These are phyloP conservation scores for Neoboletus magnificus DNA, from an alignment of 768 basidiomycete genomes.

Conservation along the genomic window DNA sequence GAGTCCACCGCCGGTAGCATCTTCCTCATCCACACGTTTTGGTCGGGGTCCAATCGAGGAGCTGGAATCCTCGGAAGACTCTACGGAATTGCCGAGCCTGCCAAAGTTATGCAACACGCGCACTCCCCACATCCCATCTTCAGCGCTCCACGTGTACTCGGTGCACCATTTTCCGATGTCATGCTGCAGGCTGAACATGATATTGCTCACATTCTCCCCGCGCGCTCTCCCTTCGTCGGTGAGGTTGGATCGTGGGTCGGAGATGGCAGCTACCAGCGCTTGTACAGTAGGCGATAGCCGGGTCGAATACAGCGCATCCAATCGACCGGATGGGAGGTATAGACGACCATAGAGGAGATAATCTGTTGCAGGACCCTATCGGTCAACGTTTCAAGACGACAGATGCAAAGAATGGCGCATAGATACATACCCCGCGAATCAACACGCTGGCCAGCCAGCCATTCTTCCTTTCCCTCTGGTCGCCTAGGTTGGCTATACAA, in stretches of 20 bases:
- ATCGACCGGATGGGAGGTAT: conserved; percentile 82
- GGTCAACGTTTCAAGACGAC: conserved; percentile 21
- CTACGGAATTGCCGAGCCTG: conserved; percentile 43
- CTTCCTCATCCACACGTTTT: conserved; percentile 93
- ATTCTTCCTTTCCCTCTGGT: conserved; percentile 79
- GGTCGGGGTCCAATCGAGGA: conserved; percentile 34
- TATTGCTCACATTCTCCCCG: conserved; percentile 56
- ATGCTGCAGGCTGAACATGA: conserved; percentile 86
- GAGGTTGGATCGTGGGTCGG: conserved; percentile 61
- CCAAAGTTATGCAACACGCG: conserved; percentile 92
- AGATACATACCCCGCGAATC: conserved; percentile 64
- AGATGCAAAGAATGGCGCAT: background rate
- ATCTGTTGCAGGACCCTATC: conserved; percentile 46
- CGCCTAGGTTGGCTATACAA: conserved; percentile 77
- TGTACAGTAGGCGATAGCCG: conserved; percentile 78
- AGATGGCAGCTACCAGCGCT: conserved; percentile 80
- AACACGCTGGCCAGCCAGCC: conserved; percentile 75
- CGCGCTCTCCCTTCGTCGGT: conserved; percentile 38
- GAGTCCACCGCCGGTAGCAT: conserved; percentile 86
- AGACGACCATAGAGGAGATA: conserved; percentile 92
- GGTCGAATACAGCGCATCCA: conserved; percentile 88
- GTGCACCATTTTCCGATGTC: conserved; percentile 90
- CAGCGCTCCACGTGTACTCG: conserved; percentile 92
- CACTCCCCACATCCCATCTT: conserved; percentile 91
- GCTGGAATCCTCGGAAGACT: conserved; percentile 34